Percentiles rank a stretch among this genome's conserved stretches.
Evolutionary conservation across 331 rosid genomes (phyloP).

Genomic region (Arachis monticola): DNA sequence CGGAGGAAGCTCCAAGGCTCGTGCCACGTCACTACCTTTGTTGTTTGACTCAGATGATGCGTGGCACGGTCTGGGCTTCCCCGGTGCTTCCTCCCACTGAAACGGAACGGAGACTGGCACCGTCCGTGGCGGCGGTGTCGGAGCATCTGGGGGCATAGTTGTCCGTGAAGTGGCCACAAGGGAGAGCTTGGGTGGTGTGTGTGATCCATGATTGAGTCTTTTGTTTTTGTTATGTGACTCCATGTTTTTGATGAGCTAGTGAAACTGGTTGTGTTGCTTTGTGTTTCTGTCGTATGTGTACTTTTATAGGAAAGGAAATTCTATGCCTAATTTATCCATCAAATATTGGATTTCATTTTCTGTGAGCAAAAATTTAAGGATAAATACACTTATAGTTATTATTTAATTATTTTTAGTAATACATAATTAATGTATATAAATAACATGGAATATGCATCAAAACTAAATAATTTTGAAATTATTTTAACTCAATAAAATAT

Average conservation of each 20-base stretch:
- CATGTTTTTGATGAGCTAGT: constrained; percentile 14
- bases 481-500: no score
- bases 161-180: constrained; percentile 45
- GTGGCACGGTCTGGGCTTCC: constrained; percentile 63
- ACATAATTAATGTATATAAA: no score
- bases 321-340: no score
- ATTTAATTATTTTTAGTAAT: no score
- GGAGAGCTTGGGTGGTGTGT: constrained; percentile 52
- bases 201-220: background rate
- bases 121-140: constrained; percentile 57
- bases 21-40: constrained; percentile 30
- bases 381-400: no score
- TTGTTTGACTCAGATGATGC: constrained; percentile 33
- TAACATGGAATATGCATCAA: no score
- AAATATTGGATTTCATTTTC: no score
- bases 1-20: constrained; percentile 83
- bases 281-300: constrained; percentile 1
- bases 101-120: constrained; percentile 69
- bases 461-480: no score
- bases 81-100: constrained; percentile 94
- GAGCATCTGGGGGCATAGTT: constrained; percentile 42
- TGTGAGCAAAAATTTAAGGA: no score
- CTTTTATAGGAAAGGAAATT: constrained; percentile 16
- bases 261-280: constrained; percentile 16
- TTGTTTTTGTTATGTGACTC: constrained; percentile 11